phyloP scores from a whole-genome alignment of 257 asterid species.

The Jacaranda copaia region DNA sequence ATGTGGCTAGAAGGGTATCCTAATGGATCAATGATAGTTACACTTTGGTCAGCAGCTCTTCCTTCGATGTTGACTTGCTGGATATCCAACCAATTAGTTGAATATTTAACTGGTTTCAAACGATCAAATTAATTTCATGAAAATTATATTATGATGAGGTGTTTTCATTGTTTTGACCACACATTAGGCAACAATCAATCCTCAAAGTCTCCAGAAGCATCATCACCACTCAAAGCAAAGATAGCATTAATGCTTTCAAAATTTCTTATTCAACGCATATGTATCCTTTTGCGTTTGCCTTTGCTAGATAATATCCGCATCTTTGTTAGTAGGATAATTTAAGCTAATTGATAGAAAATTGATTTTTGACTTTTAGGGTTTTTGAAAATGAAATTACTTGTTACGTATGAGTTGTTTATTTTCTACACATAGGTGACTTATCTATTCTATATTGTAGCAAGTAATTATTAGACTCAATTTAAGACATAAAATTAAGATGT shows the following conservation, averaged over 20 bases:
- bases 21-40: background rate
- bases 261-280: background rate
- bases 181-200: background rate
- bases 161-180: background rate
- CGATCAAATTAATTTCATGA: too few relatives aligned
- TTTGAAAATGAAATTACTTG: background rate
- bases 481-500: too few relatives aligned
- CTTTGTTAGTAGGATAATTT: background rate
- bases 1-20: background rate
- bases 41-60: background rate
- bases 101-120: background rate
- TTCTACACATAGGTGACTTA: background rate
- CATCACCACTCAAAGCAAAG: background rate
- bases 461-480: background rate
- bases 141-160: background rate
- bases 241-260: background rate
- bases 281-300: background rate
- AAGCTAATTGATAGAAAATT: background rate
- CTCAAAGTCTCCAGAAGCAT: background rate
- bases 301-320: background rate
- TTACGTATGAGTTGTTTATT: background rate
- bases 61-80: too few relatives aligned
- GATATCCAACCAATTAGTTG: background rate
- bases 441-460: too few relatives aligned
- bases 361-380: too few relatives aligned